Conservation (phyloP, 208 protist species). For the Leishmania arabica region DNA sequence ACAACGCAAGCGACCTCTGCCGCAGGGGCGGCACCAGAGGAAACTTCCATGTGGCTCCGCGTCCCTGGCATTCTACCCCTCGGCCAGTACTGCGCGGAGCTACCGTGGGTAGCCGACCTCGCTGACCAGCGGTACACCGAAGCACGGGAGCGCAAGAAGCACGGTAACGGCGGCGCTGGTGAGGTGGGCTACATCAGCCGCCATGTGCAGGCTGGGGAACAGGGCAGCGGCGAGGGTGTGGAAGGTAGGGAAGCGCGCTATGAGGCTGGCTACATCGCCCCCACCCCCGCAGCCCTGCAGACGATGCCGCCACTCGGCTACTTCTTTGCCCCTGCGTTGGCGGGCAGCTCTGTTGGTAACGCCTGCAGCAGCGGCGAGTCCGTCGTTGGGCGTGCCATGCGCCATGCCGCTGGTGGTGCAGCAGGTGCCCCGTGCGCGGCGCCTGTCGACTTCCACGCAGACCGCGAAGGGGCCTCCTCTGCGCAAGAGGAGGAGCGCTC, state of each 20-base stretch:
- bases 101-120: constrained; percentile 31
- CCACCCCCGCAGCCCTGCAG: constrained; percentile 2
- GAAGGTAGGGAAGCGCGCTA: constrained; percentile 1
- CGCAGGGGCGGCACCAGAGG: not conserved
- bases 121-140: constrained; percentile 28
- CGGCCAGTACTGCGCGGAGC: constrained; percentile 39
- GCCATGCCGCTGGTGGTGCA: not conserved
- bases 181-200: constrained; percentile 25
- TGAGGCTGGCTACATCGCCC: constrained; percentile 1
- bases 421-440: not conserved
- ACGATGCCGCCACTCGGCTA: constrained; percentile 11
- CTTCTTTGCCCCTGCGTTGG: constrained; percentile 16
- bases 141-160: constrained; percentile 24
- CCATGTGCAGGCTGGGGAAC: constrained; percentile 11
- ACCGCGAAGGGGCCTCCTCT: not conserved
- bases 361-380: constrained; percentile 4
- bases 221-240: not conserved
- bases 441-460: not conserved
- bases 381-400: constrained; percentile 6
- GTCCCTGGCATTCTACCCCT: constrained; percentile 42
- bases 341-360: not conserved
- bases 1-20: not conserved
- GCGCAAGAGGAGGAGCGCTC: constrained; percentile 25
- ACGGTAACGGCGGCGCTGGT: constrained; percentile 10
- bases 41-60: constrained; percentile 18